These are phyloP conservation scores for Radiomyces spectabilis DNA, from an alignment of 192 early-diverging fungal species.

Conservation along the genomic window DNA sequence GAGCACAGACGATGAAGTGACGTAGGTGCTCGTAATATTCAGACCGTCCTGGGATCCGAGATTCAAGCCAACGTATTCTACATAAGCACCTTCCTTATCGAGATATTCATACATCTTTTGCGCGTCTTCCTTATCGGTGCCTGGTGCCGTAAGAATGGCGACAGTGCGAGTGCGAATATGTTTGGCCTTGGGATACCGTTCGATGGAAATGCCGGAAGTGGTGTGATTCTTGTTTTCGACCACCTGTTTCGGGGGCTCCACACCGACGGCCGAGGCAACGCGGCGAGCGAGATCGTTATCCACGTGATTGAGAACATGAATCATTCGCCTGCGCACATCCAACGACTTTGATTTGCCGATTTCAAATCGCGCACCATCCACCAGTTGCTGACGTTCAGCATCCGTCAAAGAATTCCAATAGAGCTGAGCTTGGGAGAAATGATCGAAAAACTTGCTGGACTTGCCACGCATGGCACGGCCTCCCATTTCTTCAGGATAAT, in stretches of 20 bases:
- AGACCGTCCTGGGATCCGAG: conserved; percentile 1
- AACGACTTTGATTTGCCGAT: conserved; percentile 15
- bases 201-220: conserved; percentile 5
- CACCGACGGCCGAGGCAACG: conserved; percentile 4
- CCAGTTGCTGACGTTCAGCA: conserved; percentile 24
- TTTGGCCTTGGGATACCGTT: conserved; percentile 5
- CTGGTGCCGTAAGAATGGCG: conserved; percentile 10
- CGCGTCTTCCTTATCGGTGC: conserved; percentile 4
- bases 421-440: conserved; percentile 24
- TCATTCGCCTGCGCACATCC: conserved; percentile 7
- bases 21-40: conserved; percentile 5
- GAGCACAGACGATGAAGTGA: conserved; percentile 9
- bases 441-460: conserved; percentile 9
- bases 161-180: conserved; percentile 2
- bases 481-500: conserved; percentile 14
- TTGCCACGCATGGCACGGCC: conserved; percentile 3
- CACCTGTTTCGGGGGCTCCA: not conserved
- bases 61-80: not conserved
- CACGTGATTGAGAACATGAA: conserved; percentile 8
- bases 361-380: conserved; percentile 25
- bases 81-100: conserved; percentile 3
- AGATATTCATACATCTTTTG: conserved; percentile 9
- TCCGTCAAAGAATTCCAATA: conserved; percentile 29
- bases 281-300: conserved; percentile 13
- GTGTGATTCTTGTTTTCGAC: conserved; percentile 1